Evolutionary conservation across 208 protist species (phyloP), one percentile per base, ranked within the genome.

Genomic region (Leishmania tropica): DNA sequence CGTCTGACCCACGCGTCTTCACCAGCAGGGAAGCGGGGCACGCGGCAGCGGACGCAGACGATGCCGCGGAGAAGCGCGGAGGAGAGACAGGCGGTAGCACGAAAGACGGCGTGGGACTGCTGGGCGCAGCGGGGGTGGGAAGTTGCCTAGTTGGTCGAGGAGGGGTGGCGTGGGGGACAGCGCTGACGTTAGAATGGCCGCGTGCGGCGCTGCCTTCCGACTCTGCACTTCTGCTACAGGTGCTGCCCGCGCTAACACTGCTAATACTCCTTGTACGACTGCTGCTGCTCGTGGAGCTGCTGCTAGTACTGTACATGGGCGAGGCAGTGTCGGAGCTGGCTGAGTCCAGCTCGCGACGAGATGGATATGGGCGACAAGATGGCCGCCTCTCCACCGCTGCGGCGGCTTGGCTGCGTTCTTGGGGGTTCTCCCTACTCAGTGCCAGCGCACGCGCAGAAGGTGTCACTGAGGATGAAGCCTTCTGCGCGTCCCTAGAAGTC

Each of bases 221-320:
- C 67, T 8, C 35, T 37, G 58, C 17, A 71, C 56, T 47, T 13
- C 28, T 51, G 45, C 70, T 54, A 28, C 45, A 0, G 70, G 42
- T 53, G 40, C 67, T 72, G 21, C 21, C 35, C 24, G 19, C 47
- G n/a, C 35, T 56, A 21, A 7, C 11, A 28, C 67, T 81, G 58
- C 15, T 24, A 31, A 21, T 11, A n/a, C 40, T 21, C 6, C 35
- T 47, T 7, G 24, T 72, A 31, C 28, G 15, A 11, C 62, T 68
- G 65, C 42, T 56, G 80, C 62, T 74, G 74, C 35, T 42, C 19
- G 65, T 54, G 48, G 53, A 6, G 75, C 53, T 24, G 42, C 47
- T 75, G 65, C 60, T 58, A 64, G 53, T 79, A 47, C 37, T 83
- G 75, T 53, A 74, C 28, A 19, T 74, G 37, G 24, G n/a, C 24